Conservation (phyloP, 1,284 basidiomycete species). For the Apiotrichum sp. region DNA sequence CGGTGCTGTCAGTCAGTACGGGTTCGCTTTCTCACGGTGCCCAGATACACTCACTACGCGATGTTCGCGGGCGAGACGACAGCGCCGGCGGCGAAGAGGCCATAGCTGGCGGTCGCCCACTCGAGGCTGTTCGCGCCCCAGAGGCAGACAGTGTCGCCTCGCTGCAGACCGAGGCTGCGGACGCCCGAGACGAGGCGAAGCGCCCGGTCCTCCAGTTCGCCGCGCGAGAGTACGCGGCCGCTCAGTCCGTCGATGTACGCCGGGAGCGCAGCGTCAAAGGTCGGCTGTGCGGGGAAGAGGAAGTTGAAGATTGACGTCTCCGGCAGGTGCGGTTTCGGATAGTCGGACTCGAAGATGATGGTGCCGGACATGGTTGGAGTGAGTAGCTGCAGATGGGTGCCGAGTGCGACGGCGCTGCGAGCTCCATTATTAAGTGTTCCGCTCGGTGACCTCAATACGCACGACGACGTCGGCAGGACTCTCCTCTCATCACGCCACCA, state of each 20-base stretch:
- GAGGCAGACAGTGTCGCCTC: conserved; percentile 36
- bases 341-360: conserved; percentile 13
- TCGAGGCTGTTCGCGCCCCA: conserved; percentile 55
- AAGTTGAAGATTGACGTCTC: conserved; percentile 9
- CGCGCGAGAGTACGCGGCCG: conserved; percentile 57
- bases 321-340: conserved; percentile 9
- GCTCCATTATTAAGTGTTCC: too few relatives aligned
- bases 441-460: too few relatives aligned
- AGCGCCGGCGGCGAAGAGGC: conserved; percentile 44
- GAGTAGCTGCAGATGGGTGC: not conserved
- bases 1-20: conserved; percentile 1
- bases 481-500: too few relatives aligned
- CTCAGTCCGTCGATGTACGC: conserved; percentile 65
- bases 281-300: conserved; percentile 19
- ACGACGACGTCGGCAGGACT: too few relatives aligned
- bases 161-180: conserved; percentile 26
- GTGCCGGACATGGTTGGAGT: not conserved
- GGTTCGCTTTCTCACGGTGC: not conserved
- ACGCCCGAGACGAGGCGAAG: conserved; percentile 57
- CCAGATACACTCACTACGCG: conserved; percentile 30
- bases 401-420: too few relatives aligned
- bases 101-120: conserved; percentile 53
- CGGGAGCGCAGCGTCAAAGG: conserved; percentile 37
- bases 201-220: conserved; percentile 54
- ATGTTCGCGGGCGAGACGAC: conserved; percentile 39